Percentiles rank a stretch among this genome's conserved stretches.
phyloP scores from a whole-genome alignment of 1,284 basidiomycete genomes.

The Amylostereum areolatum region DNA sequence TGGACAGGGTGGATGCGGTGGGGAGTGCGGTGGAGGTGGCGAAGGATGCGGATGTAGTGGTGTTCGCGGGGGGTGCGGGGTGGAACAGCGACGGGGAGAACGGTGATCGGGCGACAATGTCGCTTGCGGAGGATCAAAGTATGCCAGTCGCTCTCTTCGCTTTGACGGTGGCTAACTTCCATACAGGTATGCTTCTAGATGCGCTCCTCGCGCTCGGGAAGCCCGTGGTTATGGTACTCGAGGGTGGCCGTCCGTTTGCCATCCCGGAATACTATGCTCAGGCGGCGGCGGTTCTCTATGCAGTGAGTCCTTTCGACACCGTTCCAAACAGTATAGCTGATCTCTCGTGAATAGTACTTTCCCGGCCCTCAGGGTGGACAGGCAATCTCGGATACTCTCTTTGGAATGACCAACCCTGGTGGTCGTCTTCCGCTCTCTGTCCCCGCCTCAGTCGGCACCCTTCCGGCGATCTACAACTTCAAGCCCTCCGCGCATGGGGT shows the following conservation, averaged over 20 bases:
- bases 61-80: constrained; percentile 23
- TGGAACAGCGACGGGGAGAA: constrained; percentile 26
- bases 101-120: constrained; percentile 22
- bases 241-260: constrained; percentile 24
- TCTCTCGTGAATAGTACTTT: constrained; percentile 19
- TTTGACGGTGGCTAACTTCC: background rate
- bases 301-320: constrained; percentile 11
- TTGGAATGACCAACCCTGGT: constrained; percentile 23
- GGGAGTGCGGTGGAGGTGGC: constrained; percentile 21
- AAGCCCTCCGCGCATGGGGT: constrained; percentile 19
- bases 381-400: constrained; percentile 22
- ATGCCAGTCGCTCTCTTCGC: background rate
- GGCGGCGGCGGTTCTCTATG: constrained; percentile 20
- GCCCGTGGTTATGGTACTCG: constrained; percentile 21
- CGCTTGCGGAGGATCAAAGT: constrained; percentile 24
- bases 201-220: constrained; percentile 21
- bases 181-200: constrained; percentile 19
- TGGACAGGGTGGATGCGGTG: constrained; percentile 18
- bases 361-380: constrained; percentile 24
- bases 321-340: background rate
- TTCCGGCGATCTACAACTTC: constrained; percentile 24
- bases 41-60: constrained; percentile 19
- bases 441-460: constrained; percentile 17
- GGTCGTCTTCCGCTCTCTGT: constrained; percentile 22
- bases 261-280: constrained; percentile 20